A percentile compares a stretch with the other conserved stretches of the same genome.
phyloP scores from a whole-genome alignment of 768 basidiomycete species.

The Tulasnella sp. region DNA sequence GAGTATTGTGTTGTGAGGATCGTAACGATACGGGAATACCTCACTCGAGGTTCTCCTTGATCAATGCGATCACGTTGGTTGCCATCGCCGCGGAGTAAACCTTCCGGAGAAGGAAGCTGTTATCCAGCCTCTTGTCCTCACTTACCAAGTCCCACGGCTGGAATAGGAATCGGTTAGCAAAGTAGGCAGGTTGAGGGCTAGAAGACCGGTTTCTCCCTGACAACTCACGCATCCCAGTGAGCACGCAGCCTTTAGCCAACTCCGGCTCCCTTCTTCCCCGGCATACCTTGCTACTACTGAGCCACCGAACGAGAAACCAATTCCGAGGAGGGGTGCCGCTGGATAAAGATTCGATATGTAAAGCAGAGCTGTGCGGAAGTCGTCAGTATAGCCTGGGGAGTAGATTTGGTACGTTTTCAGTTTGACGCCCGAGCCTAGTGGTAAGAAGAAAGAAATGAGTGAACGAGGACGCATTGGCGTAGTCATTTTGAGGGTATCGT shows the following conservation, averaged over 20 bases:
- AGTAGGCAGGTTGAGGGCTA: too few species aligned
- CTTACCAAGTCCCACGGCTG: too few species aligned
- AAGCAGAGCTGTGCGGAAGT: slow-evolving; percentile 69
- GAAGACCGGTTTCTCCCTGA: too few species aligned
- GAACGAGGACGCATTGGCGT: slow-evolving; percentile 44
- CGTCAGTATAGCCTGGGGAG: slow-evolving; percentile 72
- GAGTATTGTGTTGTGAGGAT: too few species aligned
- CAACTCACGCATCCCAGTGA: slow-evolving; percentile 63
- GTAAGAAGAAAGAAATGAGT: slow-evolving; percentile 18
- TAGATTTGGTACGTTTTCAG: slow-evolving; percentile 34
- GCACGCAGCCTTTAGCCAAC: slow-evolving; percentile 54
- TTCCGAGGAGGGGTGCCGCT: slow-evolving; percentile 65
- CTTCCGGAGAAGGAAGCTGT: too few species aligned
- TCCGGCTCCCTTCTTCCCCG: slow-evolving; percentile 62
- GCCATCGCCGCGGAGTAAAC: too few species aligned
- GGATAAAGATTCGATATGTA: slow-evolving; percentile 67
- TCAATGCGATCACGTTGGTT: too few species aligned
- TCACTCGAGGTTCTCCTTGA: too few species aligned
- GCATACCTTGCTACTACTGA: slow-evolving; percentile 84
- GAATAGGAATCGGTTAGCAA: too few species aligned
- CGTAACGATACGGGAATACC: too few species aligned
- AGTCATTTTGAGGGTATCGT: slow-evolving; percentile 70
- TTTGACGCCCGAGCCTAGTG: not conserved
- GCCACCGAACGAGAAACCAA: slow-evolving; percentile 91
- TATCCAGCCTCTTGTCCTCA: too few species aligned